These are phyloP conservation scores for Pichia phayaonensis DNA, from an alignment of 805 yeast species.

Conservation along the genomic window DNA sequence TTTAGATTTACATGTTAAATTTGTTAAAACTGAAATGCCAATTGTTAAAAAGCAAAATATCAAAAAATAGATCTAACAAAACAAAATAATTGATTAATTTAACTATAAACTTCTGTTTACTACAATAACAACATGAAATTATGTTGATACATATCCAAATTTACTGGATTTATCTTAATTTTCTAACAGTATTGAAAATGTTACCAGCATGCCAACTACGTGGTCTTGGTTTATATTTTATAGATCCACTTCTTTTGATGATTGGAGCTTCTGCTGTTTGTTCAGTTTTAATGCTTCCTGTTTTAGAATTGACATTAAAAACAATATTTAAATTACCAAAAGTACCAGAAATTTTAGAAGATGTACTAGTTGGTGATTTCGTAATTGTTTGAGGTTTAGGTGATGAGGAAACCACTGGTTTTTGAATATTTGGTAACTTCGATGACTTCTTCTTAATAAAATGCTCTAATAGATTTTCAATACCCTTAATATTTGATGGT, in stretches of 20 bases:
- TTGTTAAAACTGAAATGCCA: constrained; percentile 42
- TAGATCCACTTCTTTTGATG: constrained; percentile 1
- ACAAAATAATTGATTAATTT: neutral
- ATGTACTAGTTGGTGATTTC: neutral
- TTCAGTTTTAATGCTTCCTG: neutral
- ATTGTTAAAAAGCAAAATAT: constrained; percentile 21
- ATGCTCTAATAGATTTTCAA: constrained; percentile 3
- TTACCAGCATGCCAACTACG: constrained; percentile 9
- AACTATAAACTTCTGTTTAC: neutral
- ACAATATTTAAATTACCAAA: neutral
- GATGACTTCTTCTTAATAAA: neutral
- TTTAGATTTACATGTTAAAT: constrained; percentile 29
- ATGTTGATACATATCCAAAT: neutral
- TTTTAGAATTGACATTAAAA: neutral
- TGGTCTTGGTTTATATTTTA: constrained; percentile 7
- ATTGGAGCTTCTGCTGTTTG: neutral
- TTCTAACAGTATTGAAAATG: constrained; percentile 6
- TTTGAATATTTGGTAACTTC: neutral
- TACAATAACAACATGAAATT: neutral
- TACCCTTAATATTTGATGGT: neutral
- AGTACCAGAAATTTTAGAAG: neutral
- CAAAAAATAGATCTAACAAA: neutral
- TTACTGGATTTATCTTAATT: neutral
- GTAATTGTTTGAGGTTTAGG: neutral
- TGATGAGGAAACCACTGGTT: neutral